These are phyloP conservation scores for Trametes coccinea DNA, from an alignment of 768 basidiomycete species.

Conservation along the genomic window DNA sequence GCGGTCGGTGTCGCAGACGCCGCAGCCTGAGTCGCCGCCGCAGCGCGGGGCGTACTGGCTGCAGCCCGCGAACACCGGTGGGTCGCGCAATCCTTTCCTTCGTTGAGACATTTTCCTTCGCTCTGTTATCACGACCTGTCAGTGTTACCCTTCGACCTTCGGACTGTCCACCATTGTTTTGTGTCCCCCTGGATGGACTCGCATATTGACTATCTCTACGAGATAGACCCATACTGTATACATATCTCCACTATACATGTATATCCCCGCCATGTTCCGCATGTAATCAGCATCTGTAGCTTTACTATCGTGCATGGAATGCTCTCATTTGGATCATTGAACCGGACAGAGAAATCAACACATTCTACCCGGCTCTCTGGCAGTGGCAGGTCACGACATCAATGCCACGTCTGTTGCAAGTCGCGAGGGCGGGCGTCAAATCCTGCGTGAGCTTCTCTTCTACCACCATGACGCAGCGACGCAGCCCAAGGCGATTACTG, in stretches of 20 bases:
- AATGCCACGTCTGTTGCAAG: too few relatives aligned
- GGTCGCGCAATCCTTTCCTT: constrained; percentile 53
- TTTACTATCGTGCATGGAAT: neutral
- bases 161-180: neutral
- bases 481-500: too few relatives aligned
- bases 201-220: constrained; percentile 7
- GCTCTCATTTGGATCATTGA: neutral
- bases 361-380: too few relatives aligned
- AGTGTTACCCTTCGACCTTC: constrained; percentile 9
- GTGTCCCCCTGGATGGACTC: constrained; percentile 5
- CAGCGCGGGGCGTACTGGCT: constrained; percentile 44
- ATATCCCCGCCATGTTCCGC: neutral
- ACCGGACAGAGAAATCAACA: too few relatives aligned
- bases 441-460: neutral
- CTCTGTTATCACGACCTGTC: neutral
- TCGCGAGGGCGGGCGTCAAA: neutral
- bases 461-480: neutral
- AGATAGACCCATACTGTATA: constrained; percentile 2
- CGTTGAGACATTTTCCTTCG: constrained; percentile 33
- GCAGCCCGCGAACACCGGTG: constrained; percentile 44
- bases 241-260: neutral
- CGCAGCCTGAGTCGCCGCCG: constrained; percentile 14
- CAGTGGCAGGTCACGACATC: too few relatives aligned
- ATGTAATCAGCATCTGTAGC: constrained; percentile 12
- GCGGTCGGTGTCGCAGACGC: constrained; percentile 42